Evolutionary conservation across 768 basidiomycete genomes (phyloP), one percentile per base, ranked within the genome.

Genomic region (Gloeopeniophorella convolvens): DNA sequence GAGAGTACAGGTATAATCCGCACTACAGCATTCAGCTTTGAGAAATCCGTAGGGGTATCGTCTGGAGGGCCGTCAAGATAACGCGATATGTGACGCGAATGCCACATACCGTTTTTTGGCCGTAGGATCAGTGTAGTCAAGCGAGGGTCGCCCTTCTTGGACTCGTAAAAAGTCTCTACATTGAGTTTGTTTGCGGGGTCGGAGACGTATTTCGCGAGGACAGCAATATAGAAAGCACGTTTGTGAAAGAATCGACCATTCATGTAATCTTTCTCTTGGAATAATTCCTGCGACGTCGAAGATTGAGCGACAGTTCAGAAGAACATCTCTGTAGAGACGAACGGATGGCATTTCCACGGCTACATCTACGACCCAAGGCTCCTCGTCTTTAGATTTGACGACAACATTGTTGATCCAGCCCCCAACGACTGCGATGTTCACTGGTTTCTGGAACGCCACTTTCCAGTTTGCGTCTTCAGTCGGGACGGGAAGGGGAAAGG

Each of bases 201-300:
- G 35, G 68, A 68, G 32, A 92, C 63, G 1, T 79, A 76, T 7
- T 77, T 72, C 2, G 89, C 87, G 37, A 98, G 70, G 4, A 77
- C 78, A 6, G 92, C 85, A 16, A 97, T 77, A 66, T 90, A 99
- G 63, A 86, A 92, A 0, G 90, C 83, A 32, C 89, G 76, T 63
- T 98, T 98, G 63, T 94, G 86, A 63, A 95, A 94, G 65, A 86
- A 92, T 10, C 96, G 80, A 7, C 82, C 78, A 62, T 93, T 85
- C 50, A 92, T 72, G 57, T 91, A 89, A 62, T 98, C 94, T 63
- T 98, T 99, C 61, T 94, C 90, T 70, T 95, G 90, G 61, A 98
- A 94, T n/a, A 96, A 70, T 40, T 59, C 65, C 86, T 88, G 48
- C 4, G 28, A 9, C n/a, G n/a, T 20, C 39, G 18, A 9, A 35